phyloP scores from a whole-genome alignment of 140 eudicot species.

The Ambrosia hybrid region DNA sequence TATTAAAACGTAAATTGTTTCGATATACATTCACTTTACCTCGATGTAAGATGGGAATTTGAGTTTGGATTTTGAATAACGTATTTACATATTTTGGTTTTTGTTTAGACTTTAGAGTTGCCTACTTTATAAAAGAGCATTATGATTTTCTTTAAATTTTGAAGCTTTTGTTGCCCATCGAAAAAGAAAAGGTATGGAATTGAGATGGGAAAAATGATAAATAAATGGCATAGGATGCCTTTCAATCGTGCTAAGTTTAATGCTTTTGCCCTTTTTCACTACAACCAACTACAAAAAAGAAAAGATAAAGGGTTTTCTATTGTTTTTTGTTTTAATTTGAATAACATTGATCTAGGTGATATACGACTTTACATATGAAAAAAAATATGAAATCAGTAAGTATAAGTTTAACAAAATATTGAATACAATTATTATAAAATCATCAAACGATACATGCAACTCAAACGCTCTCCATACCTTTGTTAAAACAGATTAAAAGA shows the following conservation, averaged over 20 bases:
- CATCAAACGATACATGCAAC: neutral
- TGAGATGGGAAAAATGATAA: conserved; percentile 38
- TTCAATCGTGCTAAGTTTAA: conserved; percentile 28
- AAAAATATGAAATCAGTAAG: neutral
- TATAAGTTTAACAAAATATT: neutral
- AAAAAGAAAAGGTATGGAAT: conserved; percentile 23
- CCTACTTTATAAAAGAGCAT: neutral
- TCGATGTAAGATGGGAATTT: too few relatives aligned
- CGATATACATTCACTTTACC: too few relatives aligned
- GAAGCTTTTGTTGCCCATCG: neutral
- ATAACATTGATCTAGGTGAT: neutral
- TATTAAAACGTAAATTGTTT: too few relatives aligned
- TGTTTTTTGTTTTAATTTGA: too few relatives aligned
- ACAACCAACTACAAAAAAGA: conserved; percentile 10
- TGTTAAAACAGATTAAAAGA: neutral
- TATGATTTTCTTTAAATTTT: conserved; percentile 10
- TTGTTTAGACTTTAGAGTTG: neutral
- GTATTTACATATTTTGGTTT: neutral
- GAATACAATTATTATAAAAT: too few relatives aligned
- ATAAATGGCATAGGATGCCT: conserved; percentile 45
- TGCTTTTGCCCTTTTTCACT: conserved; percentile 31
- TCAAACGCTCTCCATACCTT: neutral
- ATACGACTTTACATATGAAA: neutral
- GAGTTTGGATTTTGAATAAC: too few relatives aligned
- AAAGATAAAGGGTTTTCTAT: neutral